Conservation (phyloP, 2,329 filamentous ascomycete species). For the Pseudogymnoascus sp. region DNA sequence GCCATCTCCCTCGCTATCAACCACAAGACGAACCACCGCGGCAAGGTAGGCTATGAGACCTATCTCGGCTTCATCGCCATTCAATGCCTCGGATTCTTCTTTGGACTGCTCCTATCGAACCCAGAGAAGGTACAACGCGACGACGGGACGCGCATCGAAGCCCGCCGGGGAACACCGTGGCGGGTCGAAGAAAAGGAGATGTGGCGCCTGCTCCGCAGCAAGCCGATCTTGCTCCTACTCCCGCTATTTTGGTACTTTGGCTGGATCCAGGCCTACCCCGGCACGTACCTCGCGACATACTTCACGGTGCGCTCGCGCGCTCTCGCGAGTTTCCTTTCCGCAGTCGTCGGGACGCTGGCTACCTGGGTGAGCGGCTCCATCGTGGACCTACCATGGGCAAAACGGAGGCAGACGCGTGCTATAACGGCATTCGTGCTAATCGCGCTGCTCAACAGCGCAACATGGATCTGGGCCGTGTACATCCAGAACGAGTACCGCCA, state of each 20-base stretch:
- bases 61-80: constrained; percentile 42
- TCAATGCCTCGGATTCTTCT: constrained; percentile 38
- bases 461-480: constrained; percentile 41
- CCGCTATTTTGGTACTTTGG: constrained; percentile 32
- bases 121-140: constrained; percentile 38
- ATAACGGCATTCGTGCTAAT: constrained; percentile 35
- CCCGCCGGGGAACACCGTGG: constrained; percentile 26
- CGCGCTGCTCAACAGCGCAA: constrained; percentile 35
- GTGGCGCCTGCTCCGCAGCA: constrained; percentile 30
- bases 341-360: constrained; percentile 17
- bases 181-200: constrained; percentile 30
- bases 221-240: constrained; percentile 31
- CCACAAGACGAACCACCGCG: constrained; percentile 29
- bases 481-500: constrained; percentile 40
- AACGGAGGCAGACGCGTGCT: constrained; percentile 34
- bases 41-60: constrained; percentile 33
- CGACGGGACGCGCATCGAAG: constrained; percentile 34
- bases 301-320: constrained; percentile 37
- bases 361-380: constrained; percentile 33
- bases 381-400: constrained; percentile 34
- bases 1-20: constrained; percentile 44
- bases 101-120: constrained; percentile 37
- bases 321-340: constrained; percentile 27
- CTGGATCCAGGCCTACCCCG: constrained; percentile 35
- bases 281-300: constrained; percentile 36